phyloP scores from a whole-genome alignment of 1,284 basidiomycete genomes.

The Quambalaria eucalypti region DNA sequence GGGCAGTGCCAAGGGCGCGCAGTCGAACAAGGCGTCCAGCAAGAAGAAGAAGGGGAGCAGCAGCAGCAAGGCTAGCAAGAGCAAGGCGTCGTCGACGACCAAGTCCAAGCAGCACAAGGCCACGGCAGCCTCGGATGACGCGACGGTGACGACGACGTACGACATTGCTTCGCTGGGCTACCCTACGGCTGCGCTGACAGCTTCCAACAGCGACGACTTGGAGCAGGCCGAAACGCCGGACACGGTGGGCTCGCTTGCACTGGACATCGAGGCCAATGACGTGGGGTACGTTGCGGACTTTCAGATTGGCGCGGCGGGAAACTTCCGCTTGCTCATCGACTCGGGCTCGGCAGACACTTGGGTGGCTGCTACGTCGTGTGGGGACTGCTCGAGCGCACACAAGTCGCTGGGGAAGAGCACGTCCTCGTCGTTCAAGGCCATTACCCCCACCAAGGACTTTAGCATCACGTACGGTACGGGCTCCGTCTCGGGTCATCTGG shows the following conservation, averaged over 20 bases:
- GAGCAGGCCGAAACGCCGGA: conserved; percentile 46
- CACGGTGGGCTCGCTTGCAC: conserved; percentile 58
- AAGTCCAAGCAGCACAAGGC: no score
- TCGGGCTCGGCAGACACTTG: conserved; percentile 77
- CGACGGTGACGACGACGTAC: no score
- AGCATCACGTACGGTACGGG: conserved; percentile 67
- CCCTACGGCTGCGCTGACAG: conserved; percentile 9
- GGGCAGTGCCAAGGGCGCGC: no score
- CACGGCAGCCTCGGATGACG: no score
- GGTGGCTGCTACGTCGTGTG: conserved; percentile 45
- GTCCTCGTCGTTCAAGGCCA: conserved; percentile 60
- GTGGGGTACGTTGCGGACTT: conserved; percentile 63
- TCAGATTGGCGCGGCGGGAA: conserved; percentile 67
- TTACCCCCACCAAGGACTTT: conserved; percentile 53
- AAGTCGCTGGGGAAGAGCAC: conserved; percentile 58
- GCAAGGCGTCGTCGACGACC: no score
- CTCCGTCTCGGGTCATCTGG: conserved; percentile 59
- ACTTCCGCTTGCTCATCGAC: conserved; percentile 64
- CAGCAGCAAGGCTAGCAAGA: no score
- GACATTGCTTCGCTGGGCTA: conserved; percentile 4
- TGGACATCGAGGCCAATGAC: conserved; percentile 61
- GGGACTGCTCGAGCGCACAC: conserved; percentile 49
- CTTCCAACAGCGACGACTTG: conserved; percentile 16
- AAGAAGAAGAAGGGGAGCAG: no score
- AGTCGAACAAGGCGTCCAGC: no score